Percentiles rank a stretch among this genome's conserved stretches.
Evolutionary conservation across 1,139 yeast genomes (phyloP).

Genomic region (Diutina mesorugosa): DNA sequence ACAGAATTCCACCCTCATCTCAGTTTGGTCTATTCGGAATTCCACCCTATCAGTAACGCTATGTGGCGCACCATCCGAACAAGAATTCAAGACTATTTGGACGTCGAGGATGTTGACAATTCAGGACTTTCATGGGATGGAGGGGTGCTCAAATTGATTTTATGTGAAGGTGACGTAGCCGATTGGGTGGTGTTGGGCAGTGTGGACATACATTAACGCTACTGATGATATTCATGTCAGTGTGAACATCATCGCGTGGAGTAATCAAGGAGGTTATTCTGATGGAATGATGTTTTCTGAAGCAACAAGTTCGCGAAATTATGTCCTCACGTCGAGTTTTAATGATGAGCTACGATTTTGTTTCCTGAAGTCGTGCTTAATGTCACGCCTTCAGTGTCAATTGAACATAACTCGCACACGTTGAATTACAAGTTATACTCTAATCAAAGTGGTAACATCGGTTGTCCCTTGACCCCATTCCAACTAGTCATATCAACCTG

Average conservation of each 20-base stretch:
- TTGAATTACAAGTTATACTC: no score
- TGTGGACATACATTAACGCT: conserved; percentile 19
- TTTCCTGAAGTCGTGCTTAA: no score
- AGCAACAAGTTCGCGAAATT: no score
- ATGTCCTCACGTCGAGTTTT: no score
- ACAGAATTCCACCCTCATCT: conserved; percentile 61
- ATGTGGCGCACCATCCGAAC: conserved; percentile 53
- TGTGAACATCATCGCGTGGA: not conserved
- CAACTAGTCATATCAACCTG: conserved; percentile 77
- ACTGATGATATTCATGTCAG: not conserved
- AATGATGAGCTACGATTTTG: no score
- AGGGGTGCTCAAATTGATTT: conserved; percentile 57
- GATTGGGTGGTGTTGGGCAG: conserved; percentile 63
- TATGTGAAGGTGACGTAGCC: conserved; percentile 63
- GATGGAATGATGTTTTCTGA: no score
- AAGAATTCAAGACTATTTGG: conserved; percentile 57
- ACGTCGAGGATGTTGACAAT: conserved; percentile 32
- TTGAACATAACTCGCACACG: no score
- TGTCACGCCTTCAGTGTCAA: no score
- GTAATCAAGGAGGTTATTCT: no score
- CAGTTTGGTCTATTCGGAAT: conserved; percentile 56
- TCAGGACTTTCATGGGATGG: conserved; percentile 46
- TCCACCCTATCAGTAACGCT: conserved; percentile 61
- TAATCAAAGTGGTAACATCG: conserved; percentile 14
- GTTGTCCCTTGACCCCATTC: conserved; percentile 27